Conservation (phyloP, 805 yeast species). For the Ascoidea asiatica region DNA sequence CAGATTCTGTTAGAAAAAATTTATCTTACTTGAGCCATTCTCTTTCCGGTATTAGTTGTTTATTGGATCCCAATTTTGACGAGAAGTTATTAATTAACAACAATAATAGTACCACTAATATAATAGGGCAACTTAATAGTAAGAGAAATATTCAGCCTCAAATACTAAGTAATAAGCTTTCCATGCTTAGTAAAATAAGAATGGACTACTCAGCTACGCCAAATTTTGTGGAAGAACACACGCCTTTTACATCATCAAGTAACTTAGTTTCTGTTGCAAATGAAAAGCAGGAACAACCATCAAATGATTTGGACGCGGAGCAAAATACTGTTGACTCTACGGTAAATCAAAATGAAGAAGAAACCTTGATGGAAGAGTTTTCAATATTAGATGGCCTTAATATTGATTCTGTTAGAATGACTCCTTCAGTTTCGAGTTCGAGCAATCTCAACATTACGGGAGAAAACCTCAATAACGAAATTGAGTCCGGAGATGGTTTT, state of each 20-base stretch:
- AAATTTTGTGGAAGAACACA: neutral
- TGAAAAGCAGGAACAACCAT: neutral
- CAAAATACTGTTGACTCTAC: neutral
- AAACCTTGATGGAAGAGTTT: neutral
- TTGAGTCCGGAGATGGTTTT: constrained; percentile 24
- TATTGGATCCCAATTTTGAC: constrained; percentile 61
- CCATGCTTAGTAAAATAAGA: neutral
- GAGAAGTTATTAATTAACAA: constrained; percentile 20
- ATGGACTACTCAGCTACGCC: neutral
- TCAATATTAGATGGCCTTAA: neutral
- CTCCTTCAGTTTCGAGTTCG: neutral
- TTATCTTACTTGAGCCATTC: constrained; percentile 45
- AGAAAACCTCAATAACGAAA: neutral
- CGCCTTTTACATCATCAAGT: neutral
- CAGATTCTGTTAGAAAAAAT: constrained; percentile 43
- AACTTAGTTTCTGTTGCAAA: neutral
- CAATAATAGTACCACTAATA: constrained; percentile 2
- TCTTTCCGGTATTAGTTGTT: constrained; percentile 53
- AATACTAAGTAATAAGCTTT: neutral
- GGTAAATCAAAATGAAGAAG: neutral
- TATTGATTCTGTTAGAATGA: neutral
- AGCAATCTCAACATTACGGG: neutral
- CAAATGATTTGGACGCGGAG: too few relatives aligned
- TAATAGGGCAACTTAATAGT: neutral
- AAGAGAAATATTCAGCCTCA: neutral